Evolutionary conservation across 2,329 filamentous ascomycete species (phyloP), one percentile per base, ranked within the genome.

Genomic region (Fusarium stilboides): DNA sequence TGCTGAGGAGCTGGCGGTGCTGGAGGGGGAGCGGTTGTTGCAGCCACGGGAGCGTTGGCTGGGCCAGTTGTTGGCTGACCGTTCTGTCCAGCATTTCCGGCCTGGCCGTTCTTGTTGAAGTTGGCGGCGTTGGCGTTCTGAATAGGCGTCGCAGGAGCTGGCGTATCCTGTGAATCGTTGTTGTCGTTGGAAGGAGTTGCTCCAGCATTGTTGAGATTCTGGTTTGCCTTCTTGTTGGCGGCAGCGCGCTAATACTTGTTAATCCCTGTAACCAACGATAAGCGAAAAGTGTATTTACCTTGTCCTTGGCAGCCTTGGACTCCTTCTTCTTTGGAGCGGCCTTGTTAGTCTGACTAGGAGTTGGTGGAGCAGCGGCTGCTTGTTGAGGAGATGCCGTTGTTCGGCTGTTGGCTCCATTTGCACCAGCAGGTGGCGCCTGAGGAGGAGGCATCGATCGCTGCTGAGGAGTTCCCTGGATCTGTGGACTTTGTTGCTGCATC

Each of bases 281-380:
- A 33, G 34, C n/a, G n/a, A n/a, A 40, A 20, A 34, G 42, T 40
- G 31, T 28, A 75, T 83, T 82, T 86, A 92, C 91, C 89, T 93
- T 93, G 59, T 81, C 84, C 79, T 91, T 92, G 7, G 87, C 83
- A 64, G 83, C 86, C 79, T 91, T 91, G 7, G 81, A 82, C 33
- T 89, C 88, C 83, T 93, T 92, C 86, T 95, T 95, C 79, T 93
- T 94, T 2, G 92, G 91, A 34, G 88, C 89, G 6, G 91, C 80
- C 83, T 95, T 95, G 76, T 89, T 91, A 3, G 84, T 79, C 76
- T 93, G 91, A 52, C 88, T 90, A 2, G 93, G 93, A 6, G 93
- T 96, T 2, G 92, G 92, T 1, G 93, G 92, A 36, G 91, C 91
- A 8, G 88, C 86, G 62, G 86, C 88, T 65, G 86, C 86, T 70